phyloP scores from a whole-genome alignment of 441 rosid species.

The Melastoma candidum region DNA sequence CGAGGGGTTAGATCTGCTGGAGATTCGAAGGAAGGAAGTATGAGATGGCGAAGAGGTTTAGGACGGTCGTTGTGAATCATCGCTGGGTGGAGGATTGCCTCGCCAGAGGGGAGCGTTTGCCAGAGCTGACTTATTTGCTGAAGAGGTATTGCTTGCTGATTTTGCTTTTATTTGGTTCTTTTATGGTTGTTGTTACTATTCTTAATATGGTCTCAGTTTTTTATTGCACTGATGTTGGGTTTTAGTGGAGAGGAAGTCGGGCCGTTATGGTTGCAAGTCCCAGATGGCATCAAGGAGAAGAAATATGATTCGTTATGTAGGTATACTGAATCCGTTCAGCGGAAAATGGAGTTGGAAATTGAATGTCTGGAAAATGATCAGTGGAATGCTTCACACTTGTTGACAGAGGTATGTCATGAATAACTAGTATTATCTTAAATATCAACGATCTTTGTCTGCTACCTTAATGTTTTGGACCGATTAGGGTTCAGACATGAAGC shows the following conservation, averaged over 20 bases:
- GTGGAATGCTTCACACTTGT: conserved; percentile 48
- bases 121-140: conserved; percentile 47
- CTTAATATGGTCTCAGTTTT: neutral
- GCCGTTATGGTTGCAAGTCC: conserved; percentile 37
- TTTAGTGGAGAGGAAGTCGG: conserved; percentile 72
- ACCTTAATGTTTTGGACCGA: too few species aligned
- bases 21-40: conserved; percentile 69
- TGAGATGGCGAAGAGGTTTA: conserved; percentile 49
- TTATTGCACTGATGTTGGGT: conserved; percentile 7
- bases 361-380: conserved; percentile 26
- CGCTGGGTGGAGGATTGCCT: conserved; percentile 79
- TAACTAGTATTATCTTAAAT: too few species aligned
- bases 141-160: conserved; percentile 48
- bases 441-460: too few species aligned
- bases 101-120: conserved; percentile 49
- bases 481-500: too few species aligned
- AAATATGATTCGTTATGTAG: conserved; percentile 26
- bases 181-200: neutral
- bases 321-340: conserved; percentile 12
- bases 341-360: conserved; percentile 11
- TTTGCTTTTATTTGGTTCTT: neutral
- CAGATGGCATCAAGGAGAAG: conserved; percentile 18
- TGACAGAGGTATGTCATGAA: conserved; percentile 50
- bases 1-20: conserved; percentile 60
- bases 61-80: conserved; percentile 52